Conservation (phyloP, 768 basidiomycete species). For the Mycena latifolia region DNA sequence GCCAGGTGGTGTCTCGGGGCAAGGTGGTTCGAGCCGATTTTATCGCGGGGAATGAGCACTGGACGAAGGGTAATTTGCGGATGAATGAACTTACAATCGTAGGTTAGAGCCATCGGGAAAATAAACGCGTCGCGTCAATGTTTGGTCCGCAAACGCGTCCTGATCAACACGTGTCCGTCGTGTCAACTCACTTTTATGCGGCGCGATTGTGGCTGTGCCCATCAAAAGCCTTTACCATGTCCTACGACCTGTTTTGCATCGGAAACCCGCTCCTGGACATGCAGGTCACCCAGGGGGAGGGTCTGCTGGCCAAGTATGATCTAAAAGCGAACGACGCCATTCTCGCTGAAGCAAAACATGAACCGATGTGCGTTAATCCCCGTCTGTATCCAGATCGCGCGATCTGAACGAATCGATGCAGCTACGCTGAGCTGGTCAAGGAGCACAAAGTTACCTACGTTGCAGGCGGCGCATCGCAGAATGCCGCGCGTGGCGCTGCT, state of each 20-base stretch:
- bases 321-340: conserved; percentile 97
- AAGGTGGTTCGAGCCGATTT: conserved; percentile 73
- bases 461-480: conserved; percentile 97
- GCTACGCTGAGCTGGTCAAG: conserved; percentile 90
- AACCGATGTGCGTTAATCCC: conserved; percentile 74
- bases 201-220: no score
- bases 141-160: background rate
- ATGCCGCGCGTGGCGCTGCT: conserved; percentile 95
- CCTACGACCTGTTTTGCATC: conserved; percentile 84
- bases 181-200: no score
- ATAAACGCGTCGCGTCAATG: background rate
- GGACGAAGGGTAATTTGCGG: conserved; percentile 58
- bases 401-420: conserved; percentile 46
- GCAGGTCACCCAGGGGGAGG: conserved; percentile 90
- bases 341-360: conserved; percentile 91
- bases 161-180: no score
- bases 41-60: conserved; percentile 74
- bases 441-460: conserved; percentile 88
- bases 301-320: conserved; percentile 87
- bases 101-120: background rate
- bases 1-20: conserved; percentile 56
- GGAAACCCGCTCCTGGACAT: conserved; percentile 98
- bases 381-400: background rate
- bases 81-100: conserved; percentile 47
- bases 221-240: no score